Percentiles rank a stretch among this genome's conserved stretches.
These are phyloP conservation scores for Grifola frondosa DNA, from an alignment of 1,284 basidiomycete species.

Conservation along the genomic window DNA sequence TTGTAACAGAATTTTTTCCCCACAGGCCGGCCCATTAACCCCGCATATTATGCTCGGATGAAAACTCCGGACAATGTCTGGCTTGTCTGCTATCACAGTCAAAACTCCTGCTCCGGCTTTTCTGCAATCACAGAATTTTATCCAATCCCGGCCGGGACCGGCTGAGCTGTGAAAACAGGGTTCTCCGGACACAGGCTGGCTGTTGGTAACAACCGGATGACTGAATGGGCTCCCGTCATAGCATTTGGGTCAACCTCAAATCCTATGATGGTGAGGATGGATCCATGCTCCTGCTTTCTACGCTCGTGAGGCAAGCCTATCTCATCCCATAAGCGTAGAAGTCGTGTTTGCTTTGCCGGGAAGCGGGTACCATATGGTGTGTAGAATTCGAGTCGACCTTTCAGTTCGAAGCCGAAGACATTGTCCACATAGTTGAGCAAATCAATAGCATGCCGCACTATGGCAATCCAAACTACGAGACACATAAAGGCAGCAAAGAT, in stretches of 20 bases:
- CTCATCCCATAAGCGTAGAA: conserved; percentile 39
- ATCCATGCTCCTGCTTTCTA: conserved; percentile 37
- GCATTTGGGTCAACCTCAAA: conserved; percentile 33
- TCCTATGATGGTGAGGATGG: conserved; percentile 35
- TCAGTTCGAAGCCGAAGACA: conserved; percentile 28
- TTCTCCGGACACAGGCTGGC: too few relatives aligned
- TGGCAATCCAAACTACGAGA: conserved; percentile 37
- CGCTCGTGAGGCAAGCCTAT: conserved; percentile 39
- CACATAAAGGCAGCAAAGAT: conserved; percentile 34
- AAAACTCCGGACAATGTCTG: too few relatives aligned
- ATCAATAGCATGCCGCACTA: conserved; percentile 16
- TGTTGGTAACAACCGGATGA: too few relatives aligned
- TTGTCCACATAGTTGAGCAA: conserved; percentile 39
- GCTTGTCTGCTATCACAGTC: too few relatives aligned
- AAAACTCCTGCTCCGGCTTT: too few relatives aligned
- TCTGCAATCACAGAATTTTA: too few relatives aligned
- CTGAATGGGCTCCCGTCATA: too few relatives aligned
- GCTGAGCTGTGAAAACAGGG: too few relatives aligned
- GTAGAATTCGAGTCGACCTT: conserved; percentile 24
- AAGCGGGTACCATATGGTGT: conserved; percentile 26
- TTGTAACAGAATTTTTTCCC: too few relatives aligned
- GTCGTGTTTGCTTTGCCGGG: conserved; percentile 31
- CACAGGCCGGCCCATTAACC: too few relatives aligned
- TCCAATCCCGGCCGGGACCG: too few relatives aligned
- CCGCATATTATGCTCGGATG: too few relatives aligned